Conservation (phyloP, 257 asterid genomes). For the Cynanchum wilfordii region DNA sequence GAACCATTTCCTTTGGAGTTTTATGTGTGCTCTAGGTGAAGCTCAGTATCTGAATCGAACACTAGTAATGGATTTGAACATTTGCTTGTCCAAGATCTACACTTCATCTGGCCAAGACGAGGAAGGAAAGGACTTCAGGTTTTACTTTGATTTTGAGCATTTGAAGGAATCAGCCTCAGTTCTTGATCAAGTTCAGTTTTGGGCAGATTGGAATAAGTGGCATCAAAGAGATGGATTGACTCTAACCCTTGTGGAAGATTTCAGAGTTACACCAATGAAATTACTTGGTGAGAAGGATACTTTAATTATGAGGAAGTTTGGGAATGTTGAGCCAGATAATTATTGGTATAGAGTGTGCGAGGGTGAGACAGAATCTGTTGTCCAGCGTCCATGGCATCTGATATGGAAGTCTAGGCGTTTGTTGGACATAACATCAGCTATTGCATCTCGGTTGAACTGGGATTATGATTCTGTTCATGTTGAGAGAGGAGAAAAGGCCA, state of each 20-base stretch:
- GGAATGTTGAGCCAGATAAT: constrained; percentile 65
- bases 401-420: constrained; percentile 62
- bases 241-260: constrained; percentile 71
- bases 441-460: constrained; percentile 57
- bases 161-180: constrained; percentile 65
- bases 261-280: constrained; percentile 57
- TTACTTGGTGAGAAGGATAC: constrained; percentile 46
- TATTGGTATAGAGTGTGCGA: constrained; percentile 83
- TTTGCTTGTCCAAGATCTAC: constrained; percentile 69
- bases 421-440: constrained; percentile 57
- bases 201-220: constrained; percentile 67
- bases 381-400: constrained; percentile 71
- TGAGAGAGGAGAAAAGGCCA: constrained; percentile 65
- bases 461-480: constrained; percentile 74
- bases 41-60: constrained; percentile 89
- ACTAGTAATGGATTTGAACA: constrained; percentile 63
- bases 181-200: constrained; percentile 57
- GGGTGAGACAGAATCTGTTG: constrained; percentile 52
- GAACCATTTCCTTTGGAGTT: constrained; percentile 78
- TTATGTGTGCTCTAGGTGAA: constrained; percentile 82
- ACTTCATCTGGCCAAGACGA: constrained; percentile 62
- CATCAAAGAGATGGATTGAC: constrained; percentile 41
- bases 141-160: constrained; percentile 77
- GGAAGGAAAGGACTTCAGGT: constrained; percentile 82
- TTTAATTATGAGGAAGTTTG: constrained; percentile 68